Percentiles rank a stretch among this genome's conserved stretches.
These are phyloP conservation scores for Pseudevernia furfuracea DNA, from an alignment of 495 filamentous ascomycete genomes.

Conservation along the genomic window DNA sequence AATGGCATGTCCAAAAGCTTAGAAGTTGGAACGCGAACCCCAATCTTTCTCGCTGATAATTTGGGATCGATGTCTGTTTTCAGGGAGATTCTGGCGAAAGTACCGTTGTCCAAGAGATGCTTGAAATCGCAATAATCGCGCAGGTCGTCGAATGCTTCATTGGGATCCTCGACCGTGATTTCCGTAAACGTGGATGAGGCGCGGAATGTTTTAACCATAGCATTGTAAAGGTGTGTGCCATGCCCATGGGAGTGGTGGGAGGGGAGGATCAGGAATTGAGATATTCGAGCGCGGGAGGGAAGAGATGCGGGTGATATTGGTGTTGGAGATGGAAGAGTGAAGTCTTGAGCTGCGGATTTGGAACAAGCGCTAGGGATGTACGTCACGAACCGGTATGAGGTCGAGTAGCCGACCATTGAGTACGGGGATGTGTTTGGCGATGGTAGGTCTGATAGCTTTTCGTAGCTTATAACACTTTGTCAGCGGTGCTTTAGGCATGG, in stretches of 20 bases:
- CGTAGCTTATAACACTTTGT: slow-evolving; percentile 45
- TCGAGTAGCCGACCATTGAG: slow-evolving; percentile 75
- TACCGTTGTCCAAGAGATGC: slow-evolving; percentile 44
- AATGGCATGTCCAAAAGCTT: slow-evolving; percentile 53
- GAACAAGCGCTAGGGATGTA: slow-evolving; percentile 34
- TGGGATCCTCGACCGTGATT: slow-evolving; percentile 92
- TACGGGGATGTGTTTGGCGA: slow-evolving; percentile 49
- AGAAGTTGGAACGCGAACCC: slow-evolving; percentile 48
- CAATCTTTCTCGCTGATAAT: slow-evolving; percentile 34
- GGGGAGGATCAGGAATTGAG: slow-evolving; percentile 89
- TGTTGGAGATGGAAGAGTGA: slow-evolving; percentile 38
- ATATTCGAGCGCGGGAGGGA: slow-evolving; percentile 71
- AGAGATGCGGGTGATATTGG: slow-evolving; percentile 40
- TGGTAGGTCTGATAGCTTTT: slow-evolving; percentile 45
- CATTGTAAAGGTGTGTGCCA: slow-evolving; percentile 71
- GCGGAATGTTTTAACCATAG: slow-evolving; percentile 60
- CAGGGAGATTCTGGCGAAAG: slow-evolving; percentile 37
- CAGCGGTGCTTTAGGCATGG: background rate
- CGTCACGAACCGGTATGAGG: slow-evolving; percentile 76
- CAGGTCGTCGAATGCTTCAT: slow-evolving; percentile 86
- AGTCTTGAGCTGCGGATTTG: slow-evolving; percentile 32
- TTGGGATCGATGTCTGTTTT: slow-evolving; percentile 39
- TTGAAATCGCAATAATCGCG: slow-evolving; percentile 76
- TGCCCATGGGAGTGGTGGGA: slow-evolving; percentile 74
- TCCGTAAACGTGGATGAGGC: slow-evolving; percentile 58